phyloP scores from a whole-genome alignment of 176 grass and related monocot species.

The Oryza brachyantha region DNA sequence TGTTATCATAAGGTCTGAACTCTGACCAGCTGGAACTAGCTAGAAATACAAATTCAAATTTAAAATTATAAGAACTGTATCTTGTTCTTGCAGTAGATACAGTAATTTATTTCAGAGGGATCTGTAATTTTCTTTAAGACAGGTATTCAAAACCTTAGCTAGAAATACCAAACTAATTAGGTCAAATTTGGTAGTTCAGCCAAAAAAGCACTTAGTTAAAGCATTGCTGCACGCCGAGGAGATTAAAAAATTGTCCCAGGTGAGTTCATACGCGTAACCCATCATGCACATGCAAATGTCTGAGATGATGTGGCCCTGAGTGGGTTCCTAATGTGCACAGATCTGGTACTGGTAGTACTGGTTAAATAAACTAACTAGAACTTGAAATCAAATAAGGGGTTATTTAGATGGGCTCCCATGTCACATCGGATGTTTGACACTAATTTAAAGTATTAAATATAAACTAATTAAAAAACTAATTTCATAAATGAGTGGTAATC shows the following conservation, averaged over 20 bases:
- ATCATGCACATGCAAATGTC: constrained; percentile 36
- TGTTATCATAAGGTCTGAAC: too few species aligned
- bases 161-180: constrained; percentile 15
- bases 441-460: too few species aligned
- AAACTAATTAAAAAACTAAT: too few species aligned
- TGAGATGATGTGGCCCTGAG: constrained; percentile 23
- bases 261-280: constrained; percentile 40
- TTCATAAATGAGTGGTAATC: too few species aligned
- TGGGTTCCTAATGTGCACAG: constrained; percentile 35
- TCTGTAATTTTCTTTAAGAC: not conserved
- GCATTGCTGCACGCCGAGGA: not conserved
- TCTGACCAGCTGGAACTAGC: not conserved
- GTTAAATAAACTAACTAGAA: not conserved
- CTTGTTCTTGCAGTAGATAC: not conserved
- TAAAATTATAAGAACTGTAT: not conserved
- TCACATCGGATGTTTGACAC: too few species aligned
- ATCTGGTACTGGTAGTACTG: constrained; percentile 10
- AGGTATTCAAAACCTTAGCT: not conserved
- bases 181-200: constrained; percentile 17
- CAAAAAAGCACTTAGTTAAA: constrained; percentile 3
- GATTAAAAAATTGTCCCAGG: constrained; percentile 1
- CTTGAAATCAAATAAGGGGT: constrained; percentile 3
- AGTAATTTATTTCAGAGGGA: not conserved
- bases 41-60: not conserved
- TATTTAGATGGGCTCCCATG: too few species aligned